Evolutionary conservation across 192 early-diverging fungal species (phyloP), one percentile per base, ranked within the genome.

Genomic region (Oehlia diaphana): DNA sequence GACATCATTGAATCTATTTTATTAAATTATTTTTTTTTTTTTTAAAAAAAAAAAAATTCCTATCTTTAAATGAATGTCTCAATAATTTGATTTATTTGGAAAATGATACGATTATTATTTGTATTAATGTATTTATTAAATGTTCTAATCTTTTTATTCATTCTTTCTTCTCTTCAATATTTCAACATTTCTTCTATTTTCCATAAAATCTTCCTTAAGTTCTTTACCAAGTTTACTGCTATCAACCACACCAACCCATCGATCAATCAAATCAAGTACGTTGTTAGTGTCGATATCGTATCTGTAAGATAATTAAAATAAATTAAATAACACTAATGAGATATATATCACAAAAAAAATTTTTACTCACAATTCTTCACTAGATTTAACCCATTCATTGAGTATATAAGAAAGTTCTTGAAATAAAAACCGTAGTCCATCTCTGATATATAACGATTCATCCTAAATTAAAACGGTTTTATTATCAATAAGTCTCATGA

Each of bases 231-330:
- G 53, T 21, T 58, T 58, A 58, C 53, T 58, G 6, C 4, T 21
- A 19, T 58, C 53, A 58, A 58, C 19, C 5, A 21, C 53, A 14
- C 16, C 16, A 58, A 58, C 19, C 53, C 53, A 58, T 21, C 53
- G 53, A 58, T 58, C 53, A 58, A 58, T 58, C 19, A 58, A 58
- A 58, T 21, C 39, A n/a, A 44, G 68, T 19, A 70, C 19, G 9
- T 33, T 44, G 21, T 39, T 70, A 10, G 68, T n/a, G 9, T 44
- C 68, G 16, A 70, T 70, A 47, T 70, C 68, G 39, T 70, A 70
- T 44, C 68, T 70, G 33, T n/a, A 47, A 21, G 37, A 68, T 13
- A 35, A 64, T 64, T 23, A 37, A 31, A 31, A 44, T 19, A n/a
- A 44, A 42, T 35, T 70, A n/a, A 31, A 39, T 3, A 44, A 37